Evolutionary conservation across 1,284 basidiomycete species (phyloP).

Genomic region (Cystobasidiaceae sp.): DNA sequence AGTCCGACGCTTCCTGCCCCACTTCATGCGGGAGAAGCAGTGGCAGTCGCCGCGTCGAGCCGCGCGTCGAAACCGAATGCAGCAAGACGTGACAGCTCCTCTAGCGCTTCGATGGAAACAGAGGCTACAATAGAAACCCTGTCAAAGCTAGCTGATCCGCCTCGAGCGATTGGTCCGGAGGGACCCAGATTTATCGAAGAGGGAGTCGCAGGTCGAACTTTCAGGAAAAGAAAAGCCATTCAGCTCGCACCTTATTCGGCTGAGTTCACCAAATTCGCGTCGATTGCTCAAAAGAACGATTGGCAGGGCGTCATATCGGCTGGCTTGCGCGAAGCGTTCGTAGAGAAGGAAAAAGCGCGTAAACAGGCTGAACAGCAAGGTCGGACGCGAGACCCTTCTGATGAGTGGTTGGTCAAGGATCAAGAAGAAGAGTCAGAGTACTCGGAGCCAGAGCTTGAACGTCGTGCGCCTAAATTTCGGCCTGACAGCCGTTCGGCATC

Average conservation of each 20-base stretch:
- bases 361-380: not conserved
- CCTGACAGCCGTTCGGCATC: no score
- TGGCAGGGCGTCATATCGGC: slow-evolving; percentile 24
- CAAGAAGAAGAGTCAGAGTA: slow-evolving; percentile 6
- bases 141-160: not conserved
- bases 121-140: not conserved
- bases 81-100: no score
- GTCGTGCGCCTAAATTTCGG: no score
- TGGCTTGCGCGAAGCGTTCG: slow-evolving; percentile 7
- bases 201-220: not conserved
- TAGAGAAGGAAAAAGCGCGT: slow-evolving; percentile 16
- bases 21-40: no score
- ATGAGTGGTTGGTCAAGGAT: slow-evolving; percentile 2
- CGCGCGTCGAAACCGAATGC: no score
- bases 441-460: not conserved
- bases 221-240: slow-evolving; percentile 19
- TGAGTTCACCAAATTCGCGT: slow-evolving; percentile 23
- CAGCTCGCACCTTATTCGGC: slow-evolving; percentile 24
- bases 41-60: no score
- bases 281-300: slow-evolving; percentile 13
- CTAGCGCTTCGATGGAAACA: not conserved
- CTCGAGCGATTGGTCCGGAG: not conserved
- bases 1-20: no score
- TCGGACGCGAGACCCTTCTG: not conserved
- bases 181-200: not conserved